Percentiles rank a stretch among this genome's conserved stretches.
These are phyloP conservation scores for Penicillium cataractarum DNA, from an alignment of 495 filamentous ascomycete genomes.

Conservation along the genomic window DNA sequence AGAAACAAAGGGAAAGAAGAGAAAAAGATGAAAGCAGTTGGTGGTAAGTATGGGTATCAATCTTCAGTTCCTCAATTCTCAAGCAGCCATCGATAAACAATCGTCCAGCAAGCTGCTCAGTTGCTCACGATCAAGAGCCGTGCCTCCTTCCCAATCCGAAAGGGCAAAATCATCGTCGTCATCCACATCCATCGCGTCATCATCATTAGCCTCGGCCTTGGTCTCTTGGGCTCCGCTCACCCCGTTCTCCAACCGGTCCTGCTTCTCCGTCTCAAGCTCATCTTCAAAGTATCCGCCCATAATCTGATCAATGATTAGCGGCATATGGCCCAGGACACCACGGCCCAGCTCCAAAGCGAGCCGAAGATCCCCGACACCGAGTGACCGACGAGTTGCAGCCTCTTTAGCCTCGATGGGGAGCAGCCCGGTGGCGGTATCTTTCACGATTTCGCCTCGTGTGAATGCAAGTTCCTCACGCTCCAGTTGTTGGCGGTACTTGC, in stretches of 20 bases:
- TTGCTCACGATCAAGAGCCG: conserved; percentile 59
- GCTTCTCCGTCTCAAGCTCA: conserved; percentile 63
- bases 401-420: conserved; percentile 76
- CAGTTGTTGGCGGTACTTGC: conserved; percentile 72
- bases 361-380: conserved; percentile 79
- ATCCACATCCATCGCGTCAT: conserved; percentile 68
- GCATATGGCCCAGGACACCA: conserved; percentile 75
- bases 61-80: conserved; percentile 16
- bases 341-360: conserved; percentile 75
- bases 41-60: conserved; percentile 14
- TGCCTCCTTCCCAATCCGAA: conserved; percentile 76
- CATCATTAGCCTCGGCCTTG: conserved; percentile 38
- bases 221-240: conserved; percentile 31
- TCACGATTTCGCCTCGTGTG: conserved; percentile 68
- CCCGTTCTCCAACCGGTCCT: conserved; percentile 50
- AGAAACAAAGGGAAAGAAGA: conserved; percentile 6
- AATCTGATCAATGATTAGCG: conserved; percentile 70
- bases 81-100: conserved; percentile 54
- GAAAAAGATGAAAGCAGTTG: background rate
- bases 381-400: conserved; percentile 62
- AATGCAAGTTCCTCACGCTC: conserved; percentile 71
- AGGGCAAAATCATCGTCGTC: conserved; percentile 55
- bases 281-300: conserved; percentile 75
- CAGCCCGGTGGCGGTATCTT: conserved; percentile 64
- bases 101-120: conserved; percentile 73